Conservation (phyloP, 2,329 filamentous ascomycete species). For the Pseudogymnoascus sp. region DNA sequence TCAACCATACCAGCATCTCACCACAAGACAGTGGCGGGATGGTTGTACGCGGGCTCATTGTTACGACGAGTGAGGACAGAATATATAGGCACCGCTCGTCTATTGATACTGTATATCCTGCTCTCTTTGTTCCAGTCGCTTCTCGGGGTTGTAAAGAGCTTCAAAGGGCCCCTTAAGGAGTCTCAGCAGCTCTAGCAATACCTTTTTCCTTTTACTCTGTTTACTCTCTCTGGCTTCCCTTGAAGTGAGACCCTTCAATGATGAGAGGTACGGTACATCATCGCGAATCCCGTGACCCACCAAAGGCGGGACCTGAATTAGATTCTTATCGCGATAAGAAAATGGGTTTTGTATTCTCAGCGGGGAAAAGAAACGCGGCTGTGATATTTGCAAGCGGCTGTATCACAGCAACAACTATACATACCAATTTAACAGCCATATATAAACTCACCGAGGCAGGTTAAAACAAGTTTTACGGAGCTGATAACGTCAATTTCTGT, state of each 20-base stretch:
- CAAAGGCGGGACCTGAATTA: background rate
- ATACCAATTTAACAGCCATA: background rate
- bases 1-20: background rate
- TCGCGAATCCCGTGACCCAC: background rate
- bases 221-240: background rate
- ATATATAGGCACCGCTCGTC: background rate
- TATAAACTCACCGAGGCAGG: background rate
- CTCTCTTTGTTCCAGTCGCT: background rate
- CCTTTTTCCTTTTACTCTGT: too few relatives aligned
- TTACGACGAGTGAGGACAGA: background rate
- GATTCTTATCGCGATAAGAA: slow-evolving; percentile 4
- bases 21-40: background rate
- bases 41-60: background rate
- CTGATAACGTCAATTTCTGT: background rate
- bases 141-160: background rate
- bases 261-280: background rate
- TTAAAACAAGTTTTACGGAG: background rate
- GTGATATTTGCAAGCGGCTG: background rate
- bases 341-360: background rate
- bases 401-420: background rate
- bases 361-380: background rate
- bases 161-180: background rate
- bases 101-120: background rate
- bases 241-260: background rate
- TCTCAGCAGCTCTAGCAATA: background rate